phyloP scores from a whole-genome alignment of 2,329 filamentous ascomycete genomes.

The Geoglossum cookeanum region DNA sequence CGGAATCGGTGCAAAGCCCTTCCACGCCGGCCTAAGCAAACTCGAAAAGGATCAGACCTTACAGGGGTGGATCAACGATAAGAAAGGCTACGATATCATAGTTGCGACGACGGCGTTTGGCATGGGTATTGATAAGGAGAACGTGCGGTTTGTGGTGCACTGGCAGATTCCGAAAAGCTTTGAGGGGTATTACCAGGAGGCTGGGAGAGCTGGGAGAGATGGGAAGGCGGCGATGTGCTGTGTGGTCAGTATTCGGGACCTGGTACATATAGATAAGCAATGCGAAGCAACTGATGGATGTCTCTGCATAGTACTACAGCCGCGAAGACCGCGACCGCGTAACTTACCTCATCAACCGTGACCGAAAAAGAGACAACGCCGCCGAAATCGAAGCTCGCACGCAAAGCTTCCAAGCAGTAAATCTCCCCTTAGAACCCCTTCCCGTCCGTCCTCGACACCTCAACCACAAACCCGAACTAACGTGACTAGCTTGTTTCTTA shows the following conservation, averaged over 20 bases:
- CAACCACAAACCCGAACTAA: not conserved
- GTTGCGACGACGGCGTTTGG: constrained; percentile 92
- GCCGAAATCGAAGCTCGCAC: constrained; percentile 30
- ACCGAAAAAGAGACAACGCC: constrained; percentile 11
- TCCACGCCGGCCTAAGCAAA: constrained; percentile 50
- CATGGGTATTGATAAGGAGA: constrained; percentile 94
- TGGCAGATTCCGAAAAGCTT: constrained; percentile 90
- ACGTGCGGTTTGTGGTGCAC: constrained; percentile 86
- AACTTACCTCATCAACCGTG: constrained; percentile 27
- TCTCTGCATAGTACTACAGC: constrained; percentile 48
- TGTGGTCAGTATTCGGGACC: constrained; percentile 21
- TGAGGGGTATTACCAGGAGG: constrained; percentile 92
- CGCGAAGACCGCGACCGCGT: constrained; percentile 68
- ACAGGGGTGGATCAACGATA: constrained; percentile 51
- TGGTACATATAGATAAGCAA: not conserved
- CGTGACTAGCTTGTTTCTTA: constrained; percentile 44
- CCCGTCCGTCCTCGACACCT: not conserved
- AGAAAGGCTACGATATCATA: constrained; percentile 68
- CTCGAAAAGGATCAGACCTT: constrained; percentile 51
- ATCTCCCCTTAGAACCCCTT: not conserved
- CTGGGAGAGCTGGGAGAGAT: constrained; percentile 75
- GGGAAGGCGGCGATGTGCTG: constrained; percentile 75
- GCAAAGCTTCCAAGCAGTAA: constrained; percentile 36
- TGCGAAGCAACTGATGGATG: not conserved
- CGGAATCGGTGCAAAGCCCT: constrained; percentile 53